Conservation (phyloP, 306 rosid genomes). For the Purshia tridentata region DNA sequence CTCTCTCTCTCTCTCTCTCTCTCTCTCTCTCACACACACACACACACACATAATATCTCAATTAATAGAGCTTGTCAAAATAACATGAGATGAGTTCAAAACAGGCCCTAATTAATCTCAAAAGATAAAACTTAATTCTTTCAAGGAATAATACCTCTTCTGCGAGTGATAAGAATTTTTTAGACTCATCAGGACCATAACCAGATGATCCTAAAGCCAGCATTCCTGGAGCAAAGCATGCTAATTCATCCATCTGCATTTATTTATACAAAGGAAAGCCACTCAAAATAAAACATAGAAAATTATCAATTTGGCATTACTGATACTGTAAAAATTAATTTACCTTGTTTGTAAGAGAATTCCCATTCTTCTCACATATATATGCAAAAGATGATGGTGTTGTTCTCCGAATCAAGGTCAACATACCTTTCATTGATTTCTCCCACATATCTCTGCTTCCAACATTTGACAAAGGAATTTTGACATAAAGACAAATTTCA, state of each 20-base stretch:
- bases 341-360: constrained; percentile 77
- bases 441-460: constrained; percentile 99
- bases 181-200: constrained; percentile 70
- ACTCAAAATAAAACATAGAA: constrained; percentile 16
- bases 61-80: not conserved
- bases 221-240: constrained; percentile 99
- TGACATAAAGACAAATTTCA: constrained; percentile 16
- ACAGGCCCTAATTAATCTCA: not conserved
- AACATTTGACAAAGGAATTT: constrained; percentile 28
- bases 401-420: constrained; percentile 69
- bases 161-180: constrained; percentile 73
- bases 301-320: constrained; percentile 14
- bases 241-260: constrained; percentile 97
- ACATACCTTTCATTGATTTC: constrained; percentile 87
- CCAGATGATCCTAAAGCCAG: constrained; percentile 91
- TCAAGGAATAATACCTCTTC: constrained; percentile 65
- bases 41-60: not conserved
- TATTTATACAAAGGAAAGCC: constrained; percentile 23
- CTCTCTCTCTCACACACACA: not conserved
- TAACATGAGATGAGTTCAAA: constrained; percentile 4
- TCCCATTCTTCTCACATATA: constrained; percentile 93
- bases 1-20: not conserved
- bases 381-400: constrained; percentile 93
- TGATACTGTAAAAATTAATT: constrained; percentile 17
- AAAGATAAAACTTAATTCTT: not conserved